Conservation (phyloP, 768 basidiomycete species). For the Termitomyces sp. region DNA sequence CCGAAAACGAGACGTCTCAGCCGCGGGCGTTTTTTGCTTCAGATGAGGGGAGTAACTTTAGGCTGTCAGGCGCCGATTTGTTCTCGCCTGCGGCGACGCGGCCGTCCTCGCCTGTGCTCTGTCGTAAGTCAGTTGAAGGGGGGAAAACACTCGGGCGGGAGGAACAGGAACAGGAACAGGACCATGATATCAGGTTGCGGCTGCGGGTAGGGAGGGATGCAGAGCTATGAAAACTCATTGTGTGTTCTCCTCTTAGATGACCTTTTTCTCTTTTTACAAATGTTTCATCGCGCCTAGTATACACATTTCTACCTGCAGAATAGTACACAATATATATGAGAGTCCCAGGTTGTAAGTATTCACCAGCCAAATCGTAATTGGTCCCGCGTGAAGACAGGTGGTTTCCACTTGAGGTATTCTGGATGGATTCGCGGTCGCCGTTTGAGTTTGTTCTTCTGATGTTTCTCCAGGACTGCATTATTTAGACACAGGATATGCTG, state of each 20-base stretch:
- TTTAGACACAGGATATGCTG: conserved; percentile 91
- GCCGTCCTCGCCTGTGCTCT: conserved; percentile 59
- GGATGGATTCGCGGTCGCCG: conserved; percentile 74
- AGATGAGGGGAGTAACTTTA: conserved; percentile 38
- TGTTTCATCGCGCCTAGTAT: conserved; percentile 5
- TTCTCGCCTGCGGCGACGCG: conserved; percentile 68
- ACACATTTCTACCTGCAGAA: conserved; percentile 8
- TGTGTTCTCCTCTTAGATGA: not conserved
- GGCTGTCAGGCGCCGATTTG: conserved; percentile 64
- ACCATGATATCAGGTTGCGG: conserved; percentile 12
- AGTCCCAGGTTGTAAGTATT: conserved; percentile 9
- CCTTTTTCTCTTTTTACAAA: conserved; percentile 2
- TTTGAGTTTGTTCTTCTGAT: conserved; percentile 81
- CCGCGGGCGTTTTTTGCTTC: conserved; percentile 48
- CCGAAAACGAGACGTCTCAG: conserved; percentile 22
- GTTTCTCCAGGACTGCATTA: conserved; percentile 85
- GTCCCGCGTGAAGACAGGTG: conserved; percentile 87
- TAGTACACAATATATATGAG: conserved; percentile 8
- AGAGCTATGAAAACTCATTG: not conserved
- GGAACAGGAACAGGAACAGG: conserved; percentile 14
- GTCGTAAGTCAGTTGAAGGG: conserved; percentile 28
- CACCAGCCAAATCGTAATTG: conserved; percentile 77
- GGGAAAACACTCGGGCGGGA: conserved; percentile 11
- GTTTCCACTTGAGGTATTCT: conserved; percentile 86
- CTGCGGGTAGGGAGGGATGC: conserved; percentile 10